Percentiles rank a stretch among this genome's conserved stretches.
phyloP scores from a whole-genome alignment of 345 rosid genomes.

The Euphorbia tirucalli region DNA sequence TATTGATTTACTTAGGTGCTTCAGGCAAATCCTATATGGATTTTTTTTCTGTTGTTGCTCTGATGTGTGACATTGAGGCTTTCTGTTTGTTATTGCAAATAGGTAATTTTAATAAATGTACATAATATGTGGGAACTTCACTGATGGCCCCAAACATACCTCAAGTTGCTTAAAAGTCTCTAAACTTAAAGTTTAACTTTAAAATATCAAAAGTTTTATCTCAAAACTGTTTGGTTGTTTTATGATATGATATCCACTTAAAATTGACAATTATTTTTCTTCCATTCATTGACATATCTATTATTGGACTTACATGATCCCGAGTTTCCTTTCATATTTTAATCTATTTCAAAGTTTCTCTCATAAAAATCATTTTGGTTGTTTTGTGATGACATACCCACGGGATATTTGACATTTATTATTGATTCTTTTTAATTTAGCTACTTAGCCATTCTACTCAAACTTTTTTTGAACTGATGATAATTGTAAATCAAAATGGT shows the following conservation, averaged over 20 bases:
- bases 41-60: not conserved
- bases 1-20: not conserved
- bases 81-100: not conserved
- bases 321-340: too few species aligned
- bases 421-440: not conserved
- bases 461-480: not conserved
- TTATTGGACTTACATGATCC: too few species aligned
- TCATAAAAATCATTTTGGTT: not conserved
- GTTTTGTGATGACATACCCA: not conserved
- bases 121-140: not conserved
- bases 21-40: not conserved
- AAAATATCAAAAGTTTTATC: too few species aligned
- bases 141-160: not conserved
- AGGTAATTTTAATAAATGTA: not conserved
- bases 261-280: too few species aligned
- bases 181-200: too few species aligned
- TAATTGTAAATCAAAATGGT: too few species aligned
- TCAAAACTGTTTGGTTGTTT: too few species aligned
- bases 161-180: not conserved
- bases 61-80: not conserved
- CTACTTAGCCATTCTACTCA: not conserved
- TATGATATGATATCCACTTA: too few species aligned
- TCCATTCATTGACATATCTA: too few species aligned
- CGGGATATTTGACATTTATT: too few species aligned
- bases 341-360: too few species aligned